Evolutionary conservation across 768 basidiomycete genomes (phyloP).

Genomic region (Tulasnella sp.): DNA sequence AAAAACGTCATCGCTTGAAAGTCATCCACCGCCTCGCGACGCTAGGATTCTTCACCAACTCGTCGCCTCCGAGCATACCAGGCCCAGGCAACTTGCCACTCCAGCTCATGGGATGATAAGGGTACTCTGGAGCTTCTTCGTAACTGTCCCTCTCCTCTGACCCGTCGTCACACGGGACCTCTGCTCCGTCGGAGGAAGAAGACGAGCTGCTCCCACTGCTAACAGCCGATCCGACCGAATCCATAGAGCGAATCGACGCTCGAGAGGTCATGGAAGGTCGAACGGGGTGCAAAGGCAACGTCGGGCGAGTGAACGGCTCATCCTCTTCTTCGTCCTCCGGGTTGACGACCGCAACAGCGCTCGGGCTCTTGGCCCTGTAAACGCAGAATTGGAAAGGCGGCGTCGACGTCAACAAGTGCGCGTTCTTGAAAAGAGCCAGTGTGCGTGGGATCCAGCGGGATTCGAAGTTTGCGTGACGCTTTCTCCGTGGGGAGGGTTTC

Average conservation of each 20-base stretch:
- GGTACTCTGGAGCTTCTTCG: slow-evolving; percentile 14
- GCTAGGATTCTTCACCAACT: slow-evolving; percentile 17
- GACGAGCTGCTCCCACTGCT: background rate
- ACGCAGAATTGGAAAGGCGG: slow-evolving; percentile 20
- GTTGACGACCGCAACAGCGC: background rate
- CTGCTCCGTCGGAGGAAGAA: background rate
- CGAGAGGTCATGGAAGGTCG: slow-evolving; percentile 1
- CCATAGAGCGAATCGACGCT: background rate
- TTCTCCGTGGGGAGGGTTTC: slow-evolving; percentile 15
- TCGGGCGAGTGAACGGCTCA: slow-evolving; percentile 12
- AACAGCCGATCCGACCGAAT: background rate
- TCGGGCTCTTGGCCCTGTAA: background rate
- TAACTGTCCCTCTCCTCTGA: slow-evolving; percentile 16
- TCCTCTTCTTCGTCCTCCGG: background rate
- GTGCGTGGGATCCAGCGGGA: slow-evolving; percentile 20
- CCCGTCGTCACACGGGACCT: background rate
- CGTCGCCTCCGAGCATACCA: slow-evolving; percentile 5
- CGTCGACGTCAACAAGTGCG: slow-evolving; percentile 14
- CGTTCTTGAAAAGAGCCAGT: slow-evolving; percentile 18
- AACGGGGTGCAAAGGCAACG: slow-evolving; percentile 10
- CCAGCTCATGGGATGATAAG: slow-evolving; percentile 17
- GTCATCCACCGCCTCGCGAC: slow-evolving; percentile 16
- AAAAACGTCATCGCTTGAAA: slow-evolving; percentile 8
- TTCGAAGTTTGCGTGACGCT: slow-evolving; percentile 13
- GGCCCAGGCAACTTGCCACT: slow-evolving; percentile 14